These are phyloP conservation scores for Akanthomyces lecanii DNA, from an alignment of 2,329 filamentous ascomycete species.

Conservation along the genomic window DNA sequence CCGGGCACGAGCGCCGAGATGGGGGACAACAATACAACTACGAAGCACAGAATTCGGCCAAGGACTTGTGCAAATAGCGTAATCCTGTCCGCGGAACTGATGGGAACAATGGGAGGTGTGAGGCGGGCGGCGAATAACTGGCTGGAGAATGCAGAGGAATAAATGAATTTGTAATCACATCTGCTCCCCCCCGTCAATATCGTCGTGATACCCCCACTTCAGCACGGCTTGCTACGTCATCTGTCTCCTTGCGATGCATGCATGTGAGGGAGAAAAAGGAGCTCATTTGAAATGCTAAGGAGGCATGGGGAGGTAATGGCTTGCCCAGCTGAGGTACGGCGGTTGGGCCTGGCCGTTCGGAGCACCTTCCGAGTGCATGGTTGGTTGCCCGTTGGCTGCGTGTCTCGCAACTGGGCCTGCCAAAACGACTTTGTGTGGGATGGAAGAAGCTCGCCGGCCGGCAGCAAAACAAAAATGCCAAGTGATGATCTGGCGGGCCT, in stretches of 20 bases:
- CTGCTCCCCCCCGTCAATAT: neutral
- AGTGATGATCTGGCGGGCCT: no score
- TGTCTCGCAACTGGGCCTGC: neutral
- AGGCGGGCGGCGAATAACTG: no score
- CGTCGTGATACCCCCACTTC: neutral
- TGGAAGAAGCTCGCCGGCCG: no score
- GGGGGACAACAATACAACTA: no score
- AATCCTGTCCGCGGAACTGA: no score
- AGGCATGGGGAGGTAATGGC: neutral
- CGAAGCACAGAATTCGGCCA: no score
- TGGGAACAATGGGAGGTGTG: no score
- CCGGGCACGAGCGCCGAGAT: no score
- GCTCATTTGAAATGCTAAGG: no score
- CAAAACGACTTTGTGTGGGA: neutral
- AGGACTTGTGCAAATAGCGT: no score
- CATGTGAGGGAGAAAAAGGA: neutral
- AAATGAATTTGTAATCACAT: constrained; percentile 7
- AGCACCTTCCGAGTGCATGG: neutral
- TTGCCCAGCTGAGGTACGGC: neutral
- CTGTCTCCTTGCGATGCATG: neutral
- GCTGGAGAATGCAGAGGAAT: neutral
- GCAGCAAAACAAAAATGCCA: no score
- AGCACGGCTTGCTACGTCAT: neutral
- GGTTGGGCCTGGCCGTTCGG: neutral
- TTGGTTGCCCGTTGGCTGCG: neutral